Evolutionary conservation across 495 filamentous ascomycete genomes (phyloP).

Genomic region (Aspergillus olivimuriae): DNA sequence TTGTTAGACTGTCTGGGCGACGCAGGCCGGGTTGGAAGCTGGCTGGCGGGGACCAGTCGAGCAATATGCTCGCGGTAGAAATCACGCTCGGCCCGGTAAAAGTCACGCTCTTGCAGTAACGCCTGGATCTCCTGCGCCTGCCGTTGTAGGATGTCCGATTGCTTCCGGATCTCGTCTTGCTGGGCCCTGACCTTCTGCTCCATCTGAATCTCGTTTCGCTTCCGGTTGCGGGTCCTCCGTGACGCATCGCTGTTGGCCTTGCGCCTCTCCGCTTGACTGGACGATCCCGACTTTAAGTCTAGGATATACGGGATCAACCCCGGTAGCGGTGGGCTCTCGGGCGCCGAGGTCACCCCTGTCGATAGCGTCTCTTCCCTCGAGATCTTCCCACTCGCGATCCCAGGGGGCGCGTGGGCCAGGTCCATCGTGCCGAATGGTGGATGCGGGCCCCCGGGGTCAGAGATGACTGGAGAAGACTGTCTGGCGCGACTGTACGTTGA

Average conservation of each 20-base stretch:
- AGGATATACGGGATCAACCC: constrained; percentile 56
- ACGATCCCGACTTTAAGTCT: constrained; percentile 75
- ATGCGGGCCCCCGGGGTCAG: constrained; percentile 19
- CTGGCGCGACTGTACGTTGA: constrained; percentile 44
- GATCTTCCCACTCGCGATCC: constrained; percentile 20
- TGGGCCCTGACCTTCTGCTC: constrained; percentile 51
- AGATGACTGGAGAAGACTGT: constrained; percentile 38
- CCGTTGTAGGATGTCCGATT: constrained; percentile 45
- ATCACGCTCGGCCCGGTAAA: constrained; percentile 55
- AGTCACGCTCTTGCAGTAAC: constrained; percentile 46
- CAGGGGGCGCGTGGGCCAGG: constrained; percentile 18
- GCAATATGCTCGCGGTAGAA: constrained; percentile 58
- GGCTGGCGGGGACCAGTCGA: constrained; percentile 41
- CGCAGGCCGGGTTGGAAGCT: constrained; percentile 34
- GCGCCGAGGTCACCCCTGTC: constrained; percentile 16
- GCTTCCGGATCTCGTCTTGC: constrained; percentile 53
- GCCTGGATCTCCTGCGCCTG: constrained; percentile 55
- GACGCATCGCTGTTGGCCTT: constrained; percentile 93
- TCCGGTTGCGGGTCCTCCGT: constrained; percentile 80
- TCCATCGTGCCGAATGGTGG: constrained; percentile 26
- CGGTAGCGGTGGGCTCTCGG: constrained; percentile 24
- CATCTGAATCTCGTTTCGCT: constrained; percentile 79
- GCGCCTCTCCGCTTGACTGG: constrained; percentile 82
- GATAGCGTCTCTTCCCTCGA: constrained; percentile 24
- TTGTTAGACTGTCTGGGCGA: too few relatives aligned